Base-by-base conservation (phyloP, 441 rosid genomes). In the Arabidopsis lyrata region DNA sequence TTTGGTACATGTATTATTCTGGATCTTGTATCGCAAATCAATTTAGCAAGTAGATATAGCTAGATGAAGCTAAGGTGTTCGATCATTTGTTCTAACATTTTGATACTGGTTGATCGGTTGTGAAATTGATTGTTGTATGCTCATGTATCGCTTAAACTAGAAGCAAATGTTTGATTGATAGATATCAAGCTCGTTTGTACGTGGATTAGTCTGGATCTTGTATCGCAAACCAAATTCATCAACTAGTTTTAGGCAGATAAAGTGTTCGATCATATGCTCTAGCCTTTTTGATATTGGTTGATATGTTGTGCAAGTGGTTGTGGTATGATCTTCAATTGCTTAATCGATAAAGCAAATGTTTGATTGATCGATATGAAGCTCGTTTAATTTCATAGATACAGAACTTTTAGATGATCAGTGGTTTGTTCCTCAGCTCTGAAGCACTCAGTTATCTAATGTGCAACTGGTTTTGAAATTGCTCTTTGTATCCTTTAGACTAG, bases 171-270 rank as follows among this genome's bases (percentile, higher is more conserved):
- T 29, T 4, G 31, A 29, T 29, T 29, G 31, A 29, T 29, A 29
- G 31, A 29, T 29, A 27, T 29, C 31, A 29, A 27, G 31, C 31
- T n/a, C 38, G 39, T 29, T 58, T 50, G 35, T 38, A 5, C 27
- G 48, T 48, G 66, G 48, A 20, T 57, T 69, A 8, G 59, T 69
- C 65, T 57, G 60, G 41, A 70, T 70, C 29, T 11, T 59, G 49
- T 48, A 48, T 38, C 75, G 35, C 53, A 29, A 39, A 39, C 44
- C n/a, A 29, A 10, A 55, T 38, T 36, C 20, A 64, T 44, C 48
- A 53, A 42, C 29, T 41, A 63, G 63, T 36, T 62, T 9, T 72
- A 39, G 65, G 50, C 27, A 63, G 50, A 56, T 73, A 65, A 65
- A 12, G 42, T 53, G 58, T 53, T 53, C 58, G 58, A 53, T 53